Percentiles rank a stretch among this genome's conserved stretches.
Evolutionary conservation across 2,329 filamentous ascomycete species (phyloP).

Genomic region (Ceratocystis papillata): DNA sequence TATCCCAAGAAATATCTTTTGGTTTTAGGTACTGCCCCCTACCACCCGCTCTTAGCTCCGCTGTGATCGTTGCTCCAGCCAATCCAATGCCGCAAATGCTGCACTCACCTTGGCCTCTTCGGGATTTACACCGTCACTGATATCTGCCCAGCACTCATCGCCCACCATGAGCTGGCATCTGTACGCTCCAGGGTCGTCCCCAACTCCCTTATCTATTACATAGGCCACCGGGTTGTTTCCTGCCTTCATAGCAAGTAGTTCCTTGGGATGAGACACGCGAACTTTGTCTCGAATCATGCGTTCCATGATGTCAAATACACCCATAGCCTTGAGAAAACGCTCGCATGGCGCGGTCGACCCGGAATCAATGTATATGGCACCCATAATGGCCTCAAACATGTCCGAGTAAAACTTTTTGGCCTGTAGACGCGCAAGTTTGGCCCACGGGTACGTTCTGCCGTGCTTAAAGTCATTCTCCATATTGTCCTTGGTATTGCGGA

Average conservation of each 20-base stretch:
- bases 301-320: constrained; percentile 52
- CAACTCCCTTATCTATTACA: constrained; percentile 44
- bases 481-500: constrained; percentile 37
- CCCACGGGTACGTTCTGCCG: constrained; percentile 62
- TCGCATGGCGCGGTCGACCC: constrained; percentile 50
- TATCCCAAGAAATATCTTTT: too few relatives aligned
- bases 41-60: background rate
- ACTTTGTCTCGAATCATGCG: constrained; percentile 50
- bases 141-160: constrained; percentile 36
- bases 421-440: constrained; percentile 51
- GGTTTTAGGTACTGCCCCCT: background rate
- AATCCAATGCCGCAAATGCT: constrained; percentile 31
- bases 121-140: constrained; percentile 37
- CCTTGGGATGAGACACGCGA: constrained; percentile 54
- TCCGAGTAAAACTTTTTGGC: constrained; percentile 74
- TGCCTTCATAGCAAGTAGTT: constrained; percentile 30
- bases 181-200: constrained; percentile 45
- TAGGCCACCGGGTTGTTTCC: constrained; percentile 35
- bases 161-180: constrained; percentile 44
- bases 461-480: constrained; percentile 43
- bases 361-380: constrained; percentile 74
- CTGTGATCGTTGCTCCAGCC: background rate
- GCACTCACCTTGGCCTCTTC: constrained; percentile 47
- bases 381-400: constrained; percentile 68
- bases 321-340: constrained; percentile 49